Evolutionary conservation across 805 yeast species (phyloP).

Genomic region (Metschnikowia koreensis): DNA sequence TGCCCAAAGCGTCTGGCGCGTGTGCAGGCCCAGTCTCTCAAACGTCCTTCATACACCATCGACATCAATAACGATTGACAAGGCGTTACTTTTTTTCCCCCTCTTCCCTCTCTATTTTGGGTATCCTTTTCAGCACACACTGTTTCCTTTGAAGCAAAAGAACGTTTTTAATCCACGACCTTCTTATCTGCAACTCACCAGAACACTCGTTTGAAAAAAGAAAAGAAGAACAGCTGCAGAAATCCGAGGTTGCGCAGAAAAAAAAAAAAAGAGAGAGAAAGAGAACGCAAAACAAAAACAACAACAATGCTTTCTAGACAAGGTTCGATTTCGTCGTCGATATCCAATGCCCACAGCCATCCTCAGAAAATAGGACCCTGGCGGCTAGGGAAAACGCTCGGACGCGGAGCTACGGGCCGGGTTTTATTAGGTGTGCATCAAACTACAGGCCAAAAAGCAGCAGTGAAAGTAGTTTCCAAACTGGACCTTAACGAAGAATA

Average conservation of each 20-base stretch:
- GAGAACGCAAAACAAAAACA: neutral
- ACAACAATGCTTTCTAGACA: slow-evolving; percentile 46
- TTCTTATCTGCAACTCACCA: too few relatives aligned
- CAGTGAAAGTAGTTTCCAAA: slow-evolving; percentile 80
- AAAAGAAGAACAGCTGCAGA: neutral
- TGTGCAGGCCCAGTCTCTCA: neutral
- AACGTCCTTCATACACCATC: slow-evolving; percentile 6
- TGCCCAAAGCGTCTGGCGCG: slow-evolving; percentile 4
- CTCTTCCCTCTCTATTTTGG: neutral
- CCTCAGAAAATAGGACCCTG: slow-evolving; percentile 73
- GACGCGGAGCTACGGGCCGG: slow-evolving; percentile 81
- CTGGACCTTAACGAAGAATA: slow-evolving; percentile 45
- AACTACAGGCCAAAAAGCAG: slow-evolving; percentile 71
- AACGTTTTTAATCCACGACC: too few relatives aligned
- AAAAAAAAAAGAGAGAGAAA: neutral
- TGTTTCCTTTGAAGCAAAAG: neutral
- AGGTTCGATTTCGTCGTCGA: slow-evolving; percentile 57
- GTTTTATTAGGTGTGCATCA: slow-evolving; percentile 72
- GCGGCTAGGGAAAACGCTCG: slow-evolving; percentile 75
- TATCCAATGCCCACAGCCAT: slow-evolving; percentile 44
- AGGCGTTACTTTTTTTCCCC: neutral
- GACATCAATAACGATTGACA: slow-evolving; percentile 2
- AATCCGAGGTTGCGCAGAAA: neutral
- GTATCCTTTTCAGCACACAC: neutral
- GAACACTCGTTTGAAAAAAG: neutral